phyloP scores from a whole-genome alignment of 164 flowering plant species.

The Chloranthus sessilifolius region DNA sequence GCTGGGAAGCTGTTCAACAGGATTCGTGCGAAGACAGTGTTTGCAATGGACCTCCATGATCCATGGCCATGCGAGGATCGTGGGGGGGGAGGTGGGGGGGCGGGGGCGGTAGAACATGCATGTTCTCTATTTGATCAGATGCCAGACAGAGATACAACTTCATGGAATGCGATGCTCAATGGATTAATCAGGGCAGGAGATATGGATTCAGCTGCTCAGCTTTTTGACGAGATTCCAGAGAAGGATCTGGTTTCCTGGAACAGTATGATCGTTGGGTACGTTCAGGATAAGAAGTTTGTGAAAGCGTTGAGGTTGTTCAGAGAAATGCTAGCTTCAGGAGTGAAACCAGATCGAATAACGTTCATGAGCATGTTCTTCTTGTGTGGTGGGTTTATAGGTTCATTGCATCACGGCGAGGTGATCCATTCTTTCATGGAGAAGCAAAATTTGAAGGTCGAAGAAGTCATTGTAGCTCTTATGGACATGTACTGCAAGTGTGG shows the following conservation, averaged over 20 bases:
- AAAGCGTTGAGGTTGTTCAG: slow-evolving; percentile 1
- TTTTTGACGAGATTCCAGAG: slow-evolving; percentile 13
- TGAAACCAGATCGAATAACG: slow-evolving; percentile 12
- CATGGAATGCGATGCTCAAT: slow-evolving; percentile 19
- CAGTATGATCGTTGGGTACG: slow-evolving; percentile 16
- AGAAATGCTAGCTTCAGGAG: slow-evolving; percentile 7
- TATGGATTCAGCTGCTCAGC: slow-evolving; percentile 7
- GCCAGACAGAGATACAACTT: slow-evolving; percentile 11
- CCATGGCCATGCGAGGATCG: slow-evolving; percentile 61
- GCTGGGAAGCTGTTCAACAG: slow-evolving; percentile 30
- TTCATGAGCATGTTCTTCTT: slow-evolving; percentile 4
- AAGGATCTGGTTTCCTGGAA: slow-evolving; percentile 27
- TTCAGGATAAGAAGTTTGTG: too few species aligned
- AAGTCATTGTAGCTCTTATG: slow-evolving; percentile 14
- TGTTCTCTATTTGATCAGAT: slow-evolving; percentile 14
- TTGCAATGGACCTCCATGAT: too few species aligned
- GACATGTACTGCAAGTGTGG: slow-evolving; percentile 24
- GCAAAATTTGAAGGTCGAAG: slow-evolving; percentile 4
- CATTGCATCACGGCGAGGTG: slow-evolving; percentile 6
- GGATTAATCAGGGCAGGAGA: slow-evolving; percentile 9
- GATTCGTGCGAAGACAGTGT: slow-evolving; percentile 17
- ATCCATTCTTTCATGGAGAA: slow-evolving; percentile 11
- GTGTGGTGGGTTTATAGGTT: slow-evolving; percentile 12
- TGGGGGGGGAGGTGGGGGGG: too few species aligned
- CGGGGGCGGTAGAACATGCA: slow-evolving; percentile 12